Percentiles rank a stretch among this genome's conserved stretches.
Evolutionary conservation across 2,329 filamentous ascomycete species (phyloP).

Genomic region (Nectriaceae sp.): DNA sequence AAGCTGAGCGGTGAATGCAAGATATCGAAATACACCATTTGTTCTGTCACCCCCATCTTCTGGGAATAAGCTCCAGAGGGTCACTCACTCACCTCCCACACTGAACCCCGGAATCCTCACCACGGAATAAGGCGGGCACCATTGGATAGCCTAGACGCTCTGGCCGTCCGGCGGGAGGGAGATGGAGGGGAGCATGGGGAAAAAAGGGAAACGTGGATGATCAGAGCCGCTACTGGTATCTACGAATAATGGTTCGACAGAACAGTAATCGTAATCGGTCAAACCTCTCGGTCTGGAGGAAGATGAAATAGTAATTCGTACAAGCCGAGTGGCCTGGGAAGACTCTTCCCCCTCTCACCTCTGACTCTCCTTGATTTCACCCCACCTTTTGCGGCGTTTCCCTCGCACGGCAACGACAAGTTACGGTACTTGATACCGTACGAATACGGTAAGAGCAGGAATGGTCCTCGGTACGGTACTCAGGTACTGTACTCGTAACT

Average conservation of each 20-base stretch:
- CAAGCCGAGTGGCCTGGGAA: conserved; percentile 14
- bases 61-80: not conserved
- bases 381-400: conserved; percentile 13
- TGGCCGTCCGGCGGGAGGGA: conserved; percentile 22
- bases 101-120: conserved; percentile 22
- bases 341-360: not conserved
- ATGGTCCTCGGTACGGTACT: too few species aligned
- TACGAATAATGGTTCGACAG: conserved; percentile 9
- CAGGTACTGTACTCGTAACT: too few species aligned
- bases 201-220: conserved; percentile 8
- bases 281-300: conserved; percentile 3
- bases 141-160: conserved; percentile 19
- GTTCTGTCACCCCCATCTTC: too few species aligned
- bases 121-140: conserved; percentile 19
- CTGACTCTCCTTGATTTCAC: conserved; percentile 6
- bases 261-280: conserved; percentile 16
- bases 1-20: too few species aligned
- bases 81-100: conserved; percentile 15
- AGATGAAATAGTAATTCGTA: conserved; percentile 19
- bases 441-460: too few species aligned
- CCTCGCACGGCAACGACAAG: too few species aligned
- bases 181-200: conserved; percentile 16
- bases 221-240: conserved; percentile 4
- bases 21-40: too few species aligned
- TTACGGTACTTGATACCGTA: not conserved